These are phyloP conservation scores for Chaetomiaceae sp. DNA, from an alignment of 2,329 filamentous ascomycete genomes.

Conservation along the genomic window DNA sequence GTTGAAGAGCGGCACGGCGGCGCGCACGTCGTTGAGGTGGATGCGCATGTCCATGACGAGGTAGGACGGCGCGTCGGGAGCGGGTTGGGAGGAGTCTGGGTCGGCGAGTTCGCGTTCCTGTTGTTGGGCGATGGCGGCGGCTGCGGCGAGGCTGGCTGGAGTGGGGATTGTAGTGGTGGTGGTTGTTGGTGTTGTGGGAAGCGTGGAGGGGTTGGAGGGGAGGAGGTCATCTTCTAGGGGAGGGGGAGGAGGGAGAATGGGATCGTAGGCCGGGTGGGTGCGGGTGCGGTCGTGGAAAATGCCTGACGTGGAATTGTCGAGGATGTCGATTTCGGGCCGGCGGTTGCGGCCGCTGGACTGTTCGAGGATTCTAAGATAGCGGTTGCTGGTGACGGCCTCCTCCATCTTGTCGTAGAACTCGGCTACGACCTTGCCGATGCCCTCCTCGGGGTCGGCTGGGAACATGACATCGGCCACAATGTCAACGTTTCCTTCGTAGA, in stretches of 20 bases:
- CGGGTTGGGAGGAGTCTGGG: no score
- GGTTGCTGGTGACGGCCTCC: constrained; percentile 77
- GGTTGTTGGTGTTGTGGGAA: no score
- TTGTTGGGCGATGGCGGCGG: background rate
- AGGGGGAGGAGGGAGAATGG: no score
- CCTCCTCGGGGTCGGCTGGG: constrained; percentile 78
- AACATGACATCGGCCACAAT: constrained; percentile 96
- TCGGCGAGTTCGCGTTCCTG: background rate
- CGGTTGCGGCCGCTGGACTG: constrained; percentile 31
- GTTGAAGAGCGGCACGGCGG: constrained; percentile 79
- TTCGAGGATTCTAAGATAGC: constrained; percentile 55
- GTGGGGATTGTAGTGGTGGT: background rate
- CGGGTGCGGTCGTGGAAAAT: background rate
- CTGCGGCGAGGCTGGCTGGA: constrained; percentile 1
- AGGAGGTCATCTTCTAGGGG: no score
- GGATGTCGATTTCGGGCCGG: constrained; percentile 9
- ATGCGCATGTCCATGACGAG: constrained; percentile 93
- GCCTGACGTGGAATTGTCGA: constrained; percentile 15
- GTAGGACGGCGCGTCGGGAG: constrained; percentile 67
- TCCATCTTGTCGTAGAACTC: constrained; percentile 96
- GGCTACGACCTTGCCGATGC: constrained; percentile 89
- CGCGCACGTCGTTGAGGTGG: constrained; percentile 89
- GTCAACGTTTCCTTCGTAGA: constrained; percentile 93
- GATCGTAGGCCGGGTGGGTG: background rate
- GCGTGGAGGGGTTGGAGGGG: no score